Evolutionary conservation across 345 rosid species (phyloP), one percentile per base, ranked within the genome.

Genomic region (Populus ilicifolia): DNA sequence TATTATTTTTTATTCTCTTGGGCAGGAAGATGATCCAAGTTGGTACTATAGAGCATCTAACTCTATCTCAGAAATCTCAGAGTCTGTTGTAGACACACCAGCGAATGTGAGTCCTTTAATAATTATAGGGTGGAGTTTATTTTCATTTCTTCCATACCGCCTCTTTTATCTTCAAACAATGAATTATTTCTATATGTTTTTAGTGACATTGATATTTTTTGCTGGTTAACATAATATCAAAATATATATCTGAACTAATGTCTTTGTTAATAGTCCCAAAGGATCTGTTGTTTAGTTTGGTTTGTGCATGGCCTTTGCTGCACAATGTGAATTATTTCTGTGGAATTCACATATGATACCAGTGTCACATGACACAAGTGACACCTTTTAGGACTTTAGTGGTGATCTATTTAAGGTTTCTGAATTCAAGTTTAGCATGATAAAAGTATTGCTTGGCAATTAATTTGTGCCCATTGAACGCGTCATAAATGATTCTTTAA

Each of bases 21-120:
- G 39, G 50, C 77, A 96, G 99, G 99, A 96, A 90, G 98, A 96
- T 86, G 94, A 96, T 83, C 98, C 98, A 18, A 86, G 96, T 75
- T 96, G 99, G 99, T 96, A 92, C 84, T 92, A 96, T 39, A 90
- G 97, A 80, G 93, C 90, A 81, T 94, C 98, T 73, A 87, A 89
- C 82, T 84, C 68, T 83, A 87, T 88, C 69, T 80, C 77, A 16
- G 94, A 92, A 79, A 87, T 88, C 72, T 79, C 77, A 18, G 94
- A 92, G 80, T 88, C 98, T 70, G 85, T 87, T 48, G 85, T 84
- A 75, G 97, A 94, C 84, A 89, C 88, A 75, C 90, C 83, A 79
- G 79, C 83, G 71, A 89, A 89, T 84, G 98, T 96, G 79, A 89
- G 98, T 85, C 44, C 67, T 29, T 44, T 38, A 27, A 16, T 33